Evolutionary conservation across 768 basidiomycete species (phyloP), one percentile per base, ranked within the genome.

Genomic region (Asterophora parasitica): DNA sequence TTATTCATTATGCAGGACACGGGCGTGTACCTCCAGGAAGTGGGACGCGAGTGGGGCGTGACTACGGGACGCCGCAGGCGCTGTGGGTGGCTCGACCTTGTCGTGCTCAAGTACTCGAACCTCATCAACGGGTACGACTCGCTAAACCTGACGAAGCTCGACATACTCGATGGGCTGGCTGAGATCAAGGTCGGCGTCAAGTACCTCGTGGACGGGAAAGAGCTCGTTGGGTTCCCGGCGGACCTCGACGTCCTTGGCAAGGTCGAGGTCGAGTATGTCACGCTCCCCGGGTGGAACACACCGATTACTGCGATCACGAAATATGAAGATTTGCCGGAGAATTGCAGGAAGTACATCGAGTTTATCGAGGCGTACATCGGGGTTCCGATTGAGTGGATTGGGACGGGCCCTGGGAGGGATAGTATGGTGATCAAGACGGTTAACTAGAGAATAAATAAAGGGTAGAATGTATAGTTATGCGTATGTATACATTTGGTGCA

Each of bases 61-160:
- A 96, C 93, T 1, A 99, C 96, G 0, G 96, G 96, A 6, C 83
- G 96, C 23, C 74, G 88, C 31, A 78, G 96, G 49, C 86, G 96
- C 45, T 92, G 93, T 66, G 96, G 96, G 10, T 99, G 96, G 96
- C 82, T 99, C 37, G 96, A 99, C 67, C 75, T 98, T 11, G 91
- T 97, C 47, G 92, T 97, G 34, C 78, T 99, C 75, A 85, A 83
- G 64, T 85, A 97, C 67, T 98, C 95, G 6, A 82, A 75, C 61
- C 69, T 90, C 52, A 91, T 99, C 77, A 99, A 99, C 65, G 96
- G 96, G 30, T 99, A 98, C 66, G 92, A 95, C 60, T 63, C 69
- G 38, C 72, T 98, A 52, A 99, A 99, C 68, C 76, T 99, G 55
- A 99, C 96, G 41, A 99, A 99, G 65, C 81, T 99, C 39, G 96